Evolutionary conservation across 768 basidiomycete genomes (phyloP).

Genomic region (Suillus spraguei): DNA sequence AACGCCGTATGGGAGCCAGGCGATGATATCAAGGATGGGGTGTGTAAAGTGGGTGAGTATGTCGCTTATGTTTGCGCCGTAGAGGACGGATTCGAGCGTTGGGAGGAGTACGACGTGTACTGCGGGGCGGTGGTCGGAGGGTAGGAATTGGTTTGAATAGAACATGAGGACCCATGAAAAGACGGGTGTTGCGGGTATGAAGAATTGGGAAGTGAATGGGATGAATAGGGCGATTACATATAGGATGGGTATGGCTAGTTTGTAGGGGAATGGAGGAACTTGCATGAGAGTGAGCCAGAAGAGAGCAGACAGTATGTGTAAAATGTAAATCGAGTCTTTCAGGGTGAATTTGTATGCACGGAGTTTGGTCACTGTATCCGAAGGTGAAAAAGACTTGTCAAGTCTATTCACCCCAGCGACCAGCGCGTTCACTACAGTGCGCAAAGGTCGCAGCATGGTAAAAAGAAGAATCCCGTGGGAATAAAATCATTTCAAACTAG

Average conservation of each 20-base stretch:
- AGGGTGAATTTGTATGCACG: slow-evolving; percentile 55
- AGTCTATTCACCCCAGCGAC: slow-evolving; percentile 64
- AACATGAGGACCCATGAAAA: slow-evolving; percentile 86
- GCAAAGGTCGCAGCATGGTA: slow-evolving; percentile 5
- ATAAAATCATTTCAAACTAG: too few species aligned
- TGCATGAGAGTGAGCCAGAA: slow-evolving; percentile 80
- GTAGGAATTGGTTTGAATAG: slow-evolving; percentile 87
- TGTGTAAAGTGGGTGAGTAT: slow-evolving; percentile 95
- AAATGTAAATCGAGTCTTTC: slow-evolving; percentile 62
- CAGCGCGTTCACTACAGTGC: slow-evolving; percentile 45
- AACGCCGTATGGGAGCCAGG: slow-evolving; percentile 98
- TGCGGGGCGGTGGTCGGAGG: slow-evolving; percentile 64
- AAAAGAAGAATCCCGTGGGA: too few species aligned
- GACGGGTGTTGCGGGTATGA: slow-evolving; percentile 85
- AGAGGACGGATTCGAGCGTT: slow-evolving; percentile 91
- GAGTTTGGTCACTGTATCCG: slow-evolving; percentile 62
- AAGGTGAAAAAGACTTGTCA: slow-evolving; percentile 77
- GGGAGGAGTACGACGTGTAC: slow-evolving; percentile 94
- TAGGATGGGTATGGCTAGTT: slow-evolving; percentile 75
- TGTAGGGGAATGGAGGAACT: slow-evolving; percentile 67
- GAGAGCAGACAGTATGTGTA: slow-evolving; percentile 60
- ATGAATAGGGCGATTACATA: slow-evolving; percentile 72
- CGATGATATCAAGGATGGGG: slow-evolving; percentile 87
- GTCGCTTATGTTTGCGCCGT: slow-evolving; percentile 97
- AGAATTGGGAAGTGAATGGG: slow-evolving; percentile 89